Evolutionary conservation across 768 basidiomycete genomes (phyloP), one percentile per base, ranked within the genome.

Genomic region (Chiua virens): DNA sequence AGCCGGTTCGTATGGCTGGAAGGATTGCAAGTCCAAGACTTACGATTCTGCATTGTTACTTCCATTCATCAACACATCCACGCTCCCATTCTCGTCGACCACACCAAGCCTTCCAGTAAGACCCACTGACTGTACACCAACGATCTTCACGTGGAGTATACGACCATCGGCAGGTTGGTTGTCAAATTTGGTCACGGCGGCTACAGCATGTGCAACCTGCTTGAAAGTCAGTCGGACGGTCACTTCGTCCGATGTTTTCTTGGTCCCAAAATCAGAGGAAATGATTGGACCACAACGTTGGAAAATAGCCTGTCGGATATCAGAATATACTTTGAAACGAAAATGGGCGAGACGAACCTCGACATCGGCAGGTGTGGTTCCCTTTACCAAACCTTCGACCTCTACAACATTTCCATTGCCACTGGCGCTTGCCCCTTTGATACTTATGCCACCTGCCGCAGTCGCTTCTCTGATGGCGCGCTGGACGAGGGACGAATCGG

Each of bases 101-200:
- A 83, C 82, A 17, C 79, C 83, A 8, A 86, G 63, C 49, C 87
- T 73, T 8, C 83, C 82, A 7, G 76, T 76, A 3, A 89, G 72
- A 1, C 81, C 71, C 8, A 80, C 76, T 1, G 79, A 76, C 52
- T 76, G 72, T 1, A 75, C 76, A 10, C 85, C 86, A 14, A 91
- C 76, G 43, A 90, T 68, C 46, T 70, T 69, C 7, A 93, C 88
- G 7, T 74, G 79, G 41, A 93, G 71, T 9, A 80, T 79, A 54
- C 85, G 85, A 1, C 91, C 92, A 53, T 94, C 92, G 3, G 92
- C 92, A 18, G 86, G 83, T 53, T 89, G 86, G 30, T 83, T 83
- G 70, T 94, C 71, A 67, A 90, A 94, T 61, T 86, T 86, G 58
- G 78, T 65, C 7, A 93, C 83, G 8, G 90, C 86, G 8, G 79